phyloP scores from a whole-genome alignment of 2,329 filamentous ascomycete genomes.

The Cercospora sesami region DNA sequence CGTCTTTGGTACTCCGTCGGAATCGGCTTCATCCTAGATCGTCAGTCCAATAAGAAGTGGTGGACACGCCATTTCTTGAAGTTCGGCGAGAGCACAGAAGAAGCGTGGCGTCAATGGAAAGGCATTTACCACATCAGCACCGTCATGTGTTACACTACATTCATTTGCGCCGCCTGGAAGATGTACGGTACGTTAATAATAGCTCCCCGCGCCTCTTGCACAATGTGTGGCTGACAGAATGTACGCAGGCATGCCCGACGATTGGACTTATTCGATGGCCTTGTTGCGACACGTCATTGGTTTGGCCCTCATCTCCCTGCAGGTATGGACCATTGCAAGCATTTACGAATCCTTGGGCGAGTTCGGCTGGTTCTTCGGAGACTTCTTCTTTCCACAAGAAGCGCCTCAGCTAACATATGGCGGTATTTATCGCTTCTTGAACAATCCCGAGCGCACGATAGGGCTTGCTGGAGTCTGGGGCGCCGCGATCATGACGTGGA shows the following conservation, averaged over 20 bases:
- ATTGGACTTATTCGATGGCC: constrained; percentile 85
- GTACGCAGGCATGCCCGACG: constrained; percentile 62
- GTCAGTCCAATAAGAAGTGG: constrained; percentile 84
- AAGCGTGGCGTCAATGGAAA: constrained; percentile 98
- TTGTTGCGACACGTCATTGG: constrained; percentile 86
- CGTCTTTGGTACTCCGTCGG: constrained; percentile 90
- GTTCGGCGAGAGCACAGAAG: constrained; percentile 82
- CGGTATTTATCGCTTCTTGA: constrained; percentile 96
- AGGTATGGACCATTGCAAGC: constrained; percentile 88
- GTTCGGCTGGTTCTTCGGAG: constrained; percentile 98
- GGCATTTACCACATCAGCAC: constrained; percentile 91
- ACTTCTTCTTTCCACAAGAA: constrained; percentile 98
- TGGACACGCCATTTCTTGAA: constrained; percentile 99
- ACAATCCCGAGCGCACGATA: constrained; percentile 93
- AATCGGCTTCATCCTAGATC: constrained; percentile 78
- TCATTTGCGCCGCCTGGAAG: constrained; percentile 91
- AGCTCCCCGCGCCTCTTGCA: neutral
- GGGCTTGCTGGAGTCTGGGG: constrained; percentile 96
- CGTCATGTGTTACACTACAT: constrained; percentile 83
- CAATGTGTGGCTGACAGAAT: constrained; percentile 13
- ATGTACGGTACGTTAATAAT: constrained; percentile 63
- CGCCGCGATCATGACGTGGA: constrained; percentile 89
- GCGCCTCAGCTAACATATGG: constrained; percentile 88
- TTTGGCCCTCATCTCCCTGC: constrained; percentile 74
- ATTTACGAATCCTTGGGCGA: constrained; percentile 95